Percentiles rank a stretch among this genome's conserved stretches.
These are phyloP conservation scores for Boletus sensibilis DNA, from an alignment of 768 basidiomycete species.

Conservation along the genomic window DNA sequence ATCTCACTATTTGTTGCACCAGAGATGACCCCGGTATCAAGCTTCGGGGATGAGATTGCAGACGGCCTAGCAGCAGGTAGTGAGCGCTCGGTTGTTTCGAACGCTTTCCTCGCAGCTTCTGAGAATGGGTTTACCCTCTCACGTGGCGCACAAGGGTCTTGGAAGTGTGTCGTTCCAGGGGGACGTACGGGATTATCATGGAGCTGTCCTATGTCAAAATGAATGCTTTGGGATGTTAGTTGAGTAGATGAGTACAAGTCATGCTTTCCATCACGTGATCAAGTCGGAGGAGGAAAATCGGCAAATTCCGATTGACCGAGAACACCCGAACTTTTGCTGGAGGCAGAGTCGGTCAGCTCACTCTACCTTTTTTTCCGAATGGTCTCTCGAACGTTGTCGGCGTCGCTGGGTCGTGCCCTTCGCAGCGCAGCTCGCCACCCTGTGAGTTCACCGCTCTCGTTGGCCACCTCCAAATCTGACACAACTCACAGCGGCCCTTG, in stretches of 20 bases:
- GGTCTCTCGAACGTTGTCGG: conserved; percentile 47
- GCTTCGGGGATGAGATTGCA: background rate
- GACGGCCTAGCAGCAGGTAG: background rate
- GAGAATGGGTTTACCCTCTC: conserved; percentile 53
- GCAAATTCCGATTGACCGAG: conserved; percentile 29
- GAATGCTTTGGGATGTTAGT: background rate
- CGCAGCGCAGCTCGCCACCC: conserved; percentile 38
- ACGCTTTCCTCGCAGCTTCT: conserved; percentile 46
- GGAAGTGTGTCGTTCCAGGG: conserved; percentile 46
- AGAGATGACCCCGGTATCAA: conserved; percentile 12
- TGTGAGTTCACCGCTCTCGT: conserved; percentile 25
- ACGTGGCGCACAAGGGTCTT: conserved; percentile 31
- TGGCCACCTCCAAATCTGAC: background rate
- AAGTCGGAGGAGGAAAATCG: conserved; percentile 25
- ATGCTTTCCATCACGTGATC: conserved; percentile 7
- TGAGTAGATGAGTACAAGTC: too few species aligned
- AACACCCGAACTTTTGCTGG: conserved; percentile 30
- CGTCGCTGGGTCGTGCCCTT: conserved; percentile 42
- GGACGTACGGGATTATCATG: conserved; percentile 21
- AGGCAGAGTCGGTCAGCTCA: background rate
- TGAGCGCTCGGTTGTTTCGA: background rate
- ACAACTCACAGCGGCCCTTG: conserved; percentile 43
- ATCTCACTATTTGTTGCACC: conserved; percentile 28
- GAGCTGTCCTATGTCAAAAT: background rate
- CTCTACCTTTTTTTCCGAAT: conserved; percentile 35